Percentiles rank a stretch among this genome's conserved stretches.
Evolutionary conservation across 2,329 filamentous ascomycete species (phyloP).

Genomic region (Coniochaeta sp.): DNA sequence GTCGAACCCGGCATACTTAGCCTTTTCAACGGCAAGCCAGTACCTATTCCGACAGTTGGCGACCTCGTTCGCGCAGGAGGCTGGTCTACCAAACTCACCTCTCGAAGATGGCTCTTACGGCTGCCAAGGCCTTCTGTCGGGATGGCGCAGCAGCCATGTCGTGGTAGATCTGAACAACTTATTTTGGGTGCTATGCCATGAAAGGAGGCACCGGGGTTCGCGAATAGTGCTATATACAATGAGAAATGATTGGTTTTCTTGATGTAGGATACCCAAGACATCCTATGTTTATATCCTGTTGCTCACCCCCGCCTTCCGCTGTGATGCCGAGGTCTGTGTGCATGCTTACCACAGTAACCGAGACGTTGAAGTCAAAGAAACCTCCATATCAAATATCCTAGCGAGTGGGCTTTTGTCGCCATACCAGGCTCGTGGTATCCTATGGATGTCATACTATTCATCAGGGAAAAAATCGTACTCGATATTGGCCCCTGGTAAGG

Average conservation of each 20-base stretch:
- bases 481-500: too few relatives aligned
- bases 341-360: too few relatives aligned
- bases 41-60: conserved; percentile 8
- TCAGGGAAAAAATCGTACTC: too few relatives aligned
- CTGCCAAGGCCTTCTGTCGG: conserved; percentile 5
- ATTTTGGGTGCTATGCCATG: background rate
- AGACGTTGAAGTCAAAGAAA: background rate
- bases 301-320: background rate
- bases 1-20: conserved; percentile 12
- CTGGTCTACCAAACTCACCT: conserved; percentile 1
- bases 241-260: too few relatives aligned
- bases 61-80: too few relatives aligned
- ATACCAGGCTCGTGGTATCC: too few relatives aligned
- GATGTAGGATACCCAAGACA: too few relatives aligned
- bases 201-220: background rate
- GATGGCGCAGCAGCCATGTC: background rate
- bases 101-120: conserved; percentile 9
- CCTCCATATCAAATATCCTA: background rate
- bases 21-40: conserved; percentile 7
- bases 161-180: background rate
- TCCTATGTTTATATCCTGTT: background rate
- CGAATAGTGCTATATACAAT: too few relatives aligned
- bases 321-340: background rate
- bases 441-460: too few relatives aligned
- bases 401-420: background rate